These are phyloP conservation scores for Conoideocrella luteorostrata DNA, from an alignment of 2,329 filamentous ascomycete genomes.

Conservation along the genomic window DNA sequence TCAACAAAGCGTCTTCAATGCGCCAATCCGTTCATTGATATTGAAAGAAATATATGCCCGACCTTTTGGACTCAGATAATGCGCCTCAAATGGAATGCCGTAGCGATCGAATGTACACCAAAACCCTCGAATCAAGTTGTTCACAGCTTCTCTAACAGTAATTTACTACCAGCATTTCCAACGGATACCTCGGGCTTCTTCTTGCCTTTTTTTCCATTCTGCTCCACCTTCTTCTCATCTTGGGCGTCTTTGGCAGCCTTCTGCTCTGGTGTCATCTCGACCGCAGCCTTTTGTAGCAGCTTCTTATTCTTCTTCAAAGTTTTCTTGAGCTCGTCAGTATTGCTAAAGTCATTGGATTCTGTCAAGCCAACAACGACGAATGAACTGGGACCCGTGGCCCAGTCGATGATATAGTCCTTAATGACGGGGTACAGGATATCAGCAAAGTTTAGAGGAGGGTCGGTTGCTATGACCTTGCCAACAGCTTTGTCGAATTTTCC, in stretches of 20 bases:
- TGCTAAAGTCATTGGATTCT: conserved; percentile 66
- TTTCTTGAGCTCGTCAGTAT: conserved; percentile 60
- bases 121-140: background rate
- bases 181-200: conserved; percentile 39
- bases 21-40: conserved; percentile 6
- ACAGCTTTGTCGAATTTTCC: conserved; percentile 74
- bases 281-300: conserved; percentile 60
- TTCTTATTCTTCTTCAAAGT: conserved; percentile 68
- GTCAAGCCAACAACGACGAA: conserved; percentile 80
- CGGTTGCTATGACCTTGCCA: conserved; percentile 63
- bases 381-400: conserved; percentile 80
- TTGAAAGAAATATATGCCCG: background rate
- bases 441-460: conserved; percentile 75
- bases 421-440: conserved; percentile 77
- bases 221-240: conserved; percentile 35
- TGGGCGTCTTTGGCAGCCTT: conserved; percentile 44
- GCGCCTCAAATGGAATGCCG: background rate
- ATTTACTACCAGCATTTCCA: conserved; percentile 56
- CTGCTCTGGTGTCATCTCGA: conserved; percentile 49
- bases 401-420: conserved; percentile 65
- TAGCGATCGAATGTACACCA: background rate
- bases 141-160: conserved; percentile 53
- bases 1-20: no score
- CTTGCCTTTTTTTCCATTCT: conserved; percentile 35
- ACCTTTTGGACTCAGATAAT: background rate